Percentiles rank a stretch among this genome's conserved stretches.
Evolutionary conservation across 345 rosid genomes (phyloP).

Genomic region (Orychophragmus violaceus): DNA sequence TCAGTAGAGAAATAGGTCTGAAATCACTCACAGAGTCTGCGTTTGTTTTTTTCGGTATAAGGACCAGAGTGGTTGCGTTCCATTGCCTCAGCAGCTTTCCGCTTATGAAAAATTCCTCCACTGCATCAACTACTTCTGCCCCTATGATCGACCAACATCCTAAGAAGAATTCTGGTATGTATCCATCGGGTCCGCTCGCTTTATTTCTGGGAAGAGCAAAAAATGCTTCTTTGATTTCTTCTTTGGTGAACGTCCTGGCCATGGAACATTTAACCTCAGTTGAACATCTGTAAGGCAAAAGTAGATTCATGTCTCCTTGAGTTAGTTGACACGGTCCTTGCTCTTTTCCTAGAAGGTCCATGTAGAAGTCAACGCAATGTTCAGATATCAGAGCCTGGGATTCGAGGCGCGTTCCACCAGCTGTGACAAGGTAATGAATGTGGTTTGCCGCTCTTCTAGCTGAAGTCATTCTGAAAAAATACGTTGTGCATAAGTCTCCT

Average conservation of each 20-base stretch:
- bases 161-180: not conserved
- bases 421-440: too few relatives aligned
- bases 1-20: not conserved
- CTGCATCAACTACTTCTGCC: not conserved
- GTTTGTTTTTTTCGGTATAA: not conserved
- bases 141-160: not conserved
- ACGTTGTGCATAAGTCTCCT: too few relatives aligned
- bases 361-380: too few relatives aligned
- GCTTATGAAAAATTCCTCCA: accelerated
- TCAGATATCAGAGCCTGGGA: too few relatives aligned
- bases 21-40: accelerated
- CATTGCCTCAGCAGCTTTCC: not conserved
- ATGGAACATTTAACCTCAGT: too few relatives aligned
- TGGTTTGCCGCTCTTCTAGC: not conserved
- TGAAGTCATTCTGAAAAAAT: too few relatives aligned
- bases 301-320: too few relatives aligned
- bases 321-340: too few relatives aligned
- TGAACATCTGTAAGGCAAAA: too few relatives aligned
- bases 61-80: not conserved
- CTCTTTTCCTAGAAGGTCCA: too few relatives aligned
- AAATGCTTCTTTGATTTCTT: not conserved
- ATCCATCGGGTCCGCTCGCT: not conserved
- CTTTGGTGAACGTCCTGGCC: accelerated
- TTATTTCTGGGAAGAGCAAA: not conserved
- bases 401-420: too few relatives aligned